Percentiles rank a stretch among this genome's conserved stretches.
Conservation (phyloP, 371 early-diverging fungal species). For the Saksenaea oblongispora region DNA sequence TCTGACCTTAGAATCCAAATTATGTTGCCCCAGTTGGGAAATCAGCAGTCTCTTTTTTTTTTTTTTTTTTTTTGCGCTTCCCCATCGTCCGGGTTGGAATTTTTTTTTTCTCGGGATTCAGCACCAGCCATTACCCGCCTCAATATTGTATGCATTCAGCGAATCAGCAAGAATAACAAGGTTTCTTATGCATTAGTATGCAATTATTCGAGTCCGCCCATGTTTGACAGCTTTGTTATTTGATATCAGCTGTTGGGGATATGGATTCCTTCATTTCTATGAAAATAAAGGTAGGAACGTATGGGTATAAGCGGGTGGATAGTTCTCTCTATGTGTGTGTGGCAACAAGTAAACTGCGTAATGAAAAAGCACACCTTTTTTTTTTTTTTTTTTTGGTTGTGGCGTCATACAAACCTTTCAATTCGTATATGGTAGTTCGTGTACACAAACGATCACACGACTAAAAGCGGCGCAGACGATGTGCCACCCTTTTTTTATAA, state of each 20-base stretch:
- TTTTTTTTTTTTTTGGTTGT: not conserved
- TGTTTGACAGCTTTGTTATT: not conserved
- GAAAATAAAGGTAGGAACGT: too few relatives aligned
- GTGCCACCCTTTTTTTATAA: conserved; percentile 5
- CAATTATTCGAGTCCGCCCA: conserved; percentile 1
- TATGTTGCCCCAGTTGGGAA: not conserved
- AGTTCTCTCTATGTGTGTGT: not conserved
- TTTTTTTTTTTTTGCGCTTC: not conserved
- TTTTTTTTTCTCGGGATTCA: not conserved
- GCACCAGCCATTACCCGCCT: conserved; percentile 6
- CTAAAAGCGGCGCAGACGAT: conserved; percentile 3
- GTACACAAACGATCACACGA: not conserved
- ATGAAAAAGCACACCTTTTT: not conserved
- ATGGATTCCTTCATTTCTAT: not conserved
- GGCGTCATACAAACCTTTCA: not conserved
- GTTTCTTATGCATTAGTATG: not conserved
- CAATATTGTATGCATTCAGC: not conserved
- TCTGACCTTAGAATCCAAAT: not conserved
- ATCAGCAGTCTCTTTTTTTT: not conserved
- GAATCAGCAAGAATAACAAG: not conserved
- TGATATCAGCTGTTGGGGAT: not conserved
- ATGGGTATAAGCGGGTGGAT: too few relatives aligned
- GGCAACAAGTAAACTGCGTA: not conserved
- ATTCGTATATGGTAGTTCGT: not conserved
- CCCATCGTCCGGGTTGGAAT: not conserved